Evolutionary conservation across 495 filamentous ascomycete genomes (phyloP), one percentile per base, ranked within the genome.

Genomic region (Viridothelium virens): DNA sequence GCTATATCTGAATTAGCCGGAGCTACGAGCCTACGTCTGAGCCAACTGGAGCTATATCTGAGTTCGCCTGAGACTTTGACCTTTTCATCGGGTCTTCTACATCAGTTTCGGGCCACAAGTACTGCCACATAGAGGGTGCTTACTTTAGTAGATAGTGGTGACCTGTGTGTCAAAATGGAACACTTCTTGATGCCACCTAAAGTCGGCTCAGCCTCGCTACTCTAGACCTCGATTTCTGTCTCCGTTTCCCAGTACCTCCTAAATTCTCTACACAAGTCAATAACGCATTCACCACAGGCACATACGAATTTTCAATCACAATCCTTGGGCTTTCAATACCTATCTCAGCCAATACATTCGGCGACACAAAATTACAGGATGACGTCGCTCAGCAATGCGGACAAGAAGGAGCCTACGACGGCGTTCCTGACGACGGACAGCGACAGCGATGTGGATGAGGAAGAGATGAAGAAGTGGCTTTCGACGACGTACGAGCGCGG

Each of bases 401-500:
- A 46, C 5, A 46, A 46, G 41, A 14, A 46, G 41, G 41, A 46
- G 41, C 41, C 41, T 46, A 46, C 41, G 41, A 14, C 41, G 41
- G 41, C 5, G 41, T 46, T 46, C 41, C 41, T 46, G 41, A 14
- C 41, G 41, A 46, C 41, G 41, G 41, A 46, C 41, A 46, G 41
- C 41, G 41, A 46, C 41, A 46, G 41, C 41, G 41, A 46, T 46
- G 41, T 46, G 41, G 41, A 46, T 46, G 41, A 46, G 41, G 41
- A 46, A 46, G 41, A 46, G 41, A 46, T 46, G 41, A 46, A 46
- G 41, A 46, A 46, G 41, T 46, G 41, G 41, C 41, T 46, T 46
- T 53, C 48, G 48, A 53, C 48, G 48, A 53, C 48, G 48, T 53
- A 53, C 48, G 48, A 53, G 16, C 48, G 48, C 48, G 5, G 48